phyloP scores from a whole-genome alignment of 768 basidiomycete genomes.

The Lactarius sp. region DNA sequence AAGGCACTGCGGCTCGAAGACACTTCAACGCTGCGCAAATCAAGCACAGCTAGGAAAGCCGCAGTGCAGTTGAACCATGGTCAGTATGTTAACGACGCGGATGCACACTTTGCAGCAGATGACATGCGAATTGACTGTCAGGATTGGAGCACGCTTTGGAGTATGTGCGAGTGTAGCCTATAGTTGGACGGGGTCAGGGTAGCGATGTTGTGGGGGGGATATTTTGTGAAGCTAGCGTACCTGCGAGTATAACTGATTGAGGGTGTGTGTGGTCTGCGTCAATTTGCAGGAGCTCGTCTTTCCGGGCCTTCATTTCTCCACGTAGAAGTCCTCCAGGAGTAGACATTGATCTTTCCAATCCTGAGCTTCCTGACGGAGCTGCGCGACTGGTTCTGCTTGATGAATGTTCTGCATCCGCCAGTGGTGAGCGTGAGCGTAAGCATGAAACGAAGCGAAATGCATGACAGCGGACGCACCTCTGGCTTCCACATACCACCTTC shows the following conservation, averaged over 20 bases:
- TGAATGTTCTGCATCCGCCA: too few species aligned
- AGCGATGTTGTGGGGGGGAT: background rate
- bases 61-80: constrained; percentile 23
- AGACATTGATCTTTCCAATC: too few species aligned
- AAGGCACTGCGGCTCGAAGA: constrained; percentile 2
- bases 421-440: too few species aligned
- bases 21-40: constrained; percentile 4
- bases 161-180: constrained; percentile 27
- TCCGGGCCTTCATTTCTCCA: constrained; percentile 62
- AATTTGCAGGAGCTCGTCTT: constrained; percentile 71
- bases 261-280: constrained; percentile 60
- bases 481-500: too few species aligned
- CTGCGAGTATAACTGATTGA: constrained; percentile 42
- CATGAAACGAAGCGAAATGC: too few species aligned
- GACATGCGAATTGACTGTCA: constrained; percentile 23
- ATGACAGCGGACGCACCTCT: too few species aligned
- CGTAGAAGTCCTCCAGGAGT: background rate
- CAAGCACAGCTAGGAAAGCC: constrained; percentile 15
- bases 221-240: background rate
- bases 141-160: constrained; percentile 23
- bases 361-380: too few species aligned
- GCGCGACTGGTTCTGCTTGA: too few species aligned
- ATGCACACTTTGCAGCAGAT: constrained; percentile 27
- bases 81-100: constrained; percentile 17
- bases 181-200: constrained; percentile 1